Base-by-base conservation (phyloP, 1,139 yeast species). In the Candida labiduridarum region DNA sequence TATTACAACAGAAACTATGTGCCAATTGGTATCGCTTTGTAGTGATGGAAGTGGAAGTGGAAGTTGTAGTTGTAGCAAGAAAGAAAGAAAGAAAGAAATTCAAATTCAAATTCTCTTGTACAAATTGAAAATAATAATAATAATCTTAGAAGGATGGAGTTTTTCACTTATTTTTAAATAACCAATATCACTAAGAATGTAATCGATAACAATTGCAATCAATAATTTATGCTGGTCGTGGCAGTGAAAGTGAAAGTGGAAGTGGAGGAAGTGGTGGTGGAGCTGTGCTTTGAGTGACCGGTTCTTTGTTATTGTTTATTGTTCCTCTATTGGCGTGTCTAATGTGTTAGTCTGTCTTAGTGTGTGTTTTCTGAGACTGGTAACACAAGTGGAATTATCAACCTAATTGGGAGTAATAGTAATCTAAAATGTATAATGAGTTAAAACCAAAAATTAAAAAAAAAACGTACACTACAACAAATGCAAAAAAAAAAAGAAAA, bases 341-440 rank as follows among this genome's bases (percentile, higher is more conserved):
- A 30, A 11, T 30, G 38, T 33, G 38, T 6, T 31, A 22, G 29
- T 25, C 3, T 15, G 35, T n/a, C 4, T 19, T 19, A 6, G 14
- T n/a, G 35, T 33, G 35, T 9, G 35, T 2, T 6, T 11, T n/a
- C 15, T 9, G 35, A 16, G 11, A 16, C n/a, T 34, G 16, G 12
- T 9, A 34, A 34, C 14, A 34, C 19, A 34, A 34, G 41, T 22
- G 30, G 18, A 38, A 38, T 22, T 22, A 25, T 25, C 31, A 4
- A 29, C 41, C 41, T 38, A 38, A 22, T 38, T 38, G 10, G 41
- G 41, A 16, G 40, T 18, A 36, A 18, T 36, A 16, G 40, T 18
- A 36, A 18, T 36, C 40, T 38, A 14, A 12, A 22, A 38, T 38
- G 41, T 38, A 38, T 22, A 8, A 11, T 38, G 41, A 19, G 41